Percentiles rank a stretch among this genome's conserved stretches.
Conservation (phyloP, 768 basidiomycete genomes). For the Lactarius sp. region DNA sequence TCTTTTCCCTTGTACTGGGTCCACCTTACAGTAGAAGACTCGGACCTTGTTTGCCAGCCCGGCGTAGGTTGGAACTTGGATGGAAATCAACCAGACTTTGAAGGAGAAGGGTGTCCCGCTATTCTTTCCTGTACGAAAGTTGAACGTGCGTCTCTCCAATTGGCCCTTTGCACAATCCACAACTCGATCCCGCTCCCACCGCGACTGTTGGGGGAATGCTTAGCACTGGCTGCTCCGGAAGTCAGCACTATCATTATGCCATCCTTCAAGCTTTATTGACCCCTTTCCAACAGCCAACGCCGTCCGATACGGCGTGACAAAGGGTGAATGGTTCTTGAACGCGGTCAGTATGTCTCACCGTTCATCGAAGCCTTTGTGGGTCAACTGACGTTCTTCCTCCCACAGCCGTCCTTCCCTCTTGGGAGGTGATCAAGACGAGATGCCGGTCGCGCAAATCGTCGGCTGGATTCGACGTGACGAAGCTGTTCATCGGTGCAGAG, state of each 20-base stretch:
- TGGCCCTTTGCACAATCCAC: background rate
- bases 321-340: slow-evolving; percentile 88
- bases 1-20: background rate
- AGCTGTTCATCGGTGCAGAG: slow-evolving; percentile 81
- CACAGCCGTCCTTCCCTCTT: slow-evolving; percentile 87
- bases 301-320: slow-evolving; percentile 83
- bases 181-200: slow-evolving; percentile 74
- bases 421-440: slow-evolving; percentile 88
- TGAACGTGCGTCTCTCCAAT: background rate
- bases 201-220: slow-evolving; percentile 89
- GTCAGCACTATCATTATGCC: slow-evolving; percentile 35
- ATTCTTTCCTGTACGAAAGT: slow-evolving; percentile 65
- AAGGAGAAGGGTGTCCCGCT: slow-evolving; percentile 67
- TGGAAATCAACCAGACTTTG: slow-evolving; percentile 62
- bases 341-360: slow-evolving; percentile 42
- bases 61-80: slow-evolving; percentile 69
- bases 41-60: slow-evolving; percentile 70
- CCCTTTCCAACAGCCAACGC: slow-evolving; percentile 53
- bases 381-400: slow-evolving; percentile 30
- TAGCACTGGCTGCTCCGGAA: slow-evolving; percentile 83
- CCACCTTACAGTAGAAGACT: slow-evolving; percentile 49
- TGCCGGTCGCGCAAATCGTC: slow-evolving; percentile 74
- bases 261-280: background rate
- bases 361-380: background rate
- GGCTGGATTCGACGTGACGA: slow-evolving; percentile 82